Base-by-base conservation (phyloP, 257 asterid species). In the Gentiana dahurica region DNA sequence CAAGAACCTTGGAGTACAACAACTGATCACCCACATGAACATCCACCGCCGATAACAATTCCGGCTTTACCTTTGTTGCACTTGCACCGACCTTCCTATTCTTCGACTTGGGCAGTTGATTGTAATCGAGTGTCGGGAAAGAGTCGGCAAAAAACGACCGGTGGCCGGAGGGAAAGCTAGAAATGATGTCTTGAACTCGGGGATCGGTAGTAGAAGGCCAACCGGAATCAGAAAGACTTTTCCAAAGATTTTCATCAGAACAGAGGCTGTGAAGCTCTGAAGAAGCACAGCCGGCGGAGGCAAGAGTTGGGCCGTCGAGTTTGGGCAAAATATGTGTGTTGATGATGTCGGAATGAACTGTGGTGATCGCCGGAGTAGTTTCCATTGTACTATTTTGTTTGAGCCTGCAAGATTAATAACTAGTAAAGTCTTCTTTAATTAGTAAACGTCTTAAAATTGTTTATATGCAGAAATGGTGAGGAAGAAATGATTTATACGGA, bases 231-330 rank as follows among this genome's bases (percentile, higher is more conserved):
- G 94, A 81, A 51, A 84, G 61, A 6, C 55, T 49, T 62, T 65
- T 72, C 94, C 96, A 87, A 36, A 87, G 81, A 2, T 46, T 45
- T 12, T 87, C 79, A 43, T 73, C 77, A 8, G 61, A 53, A 57
- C 92, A 81, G 3, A 87, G 70, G 12, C 64, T 63, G 60, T 68
- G 68, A 3, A 81, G 51, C 3, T 71, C 59, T 0, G 75, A 54
- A 62, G 85, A 77, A 15, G 81, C 72, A 53, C 75, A 75, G 72
- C 71, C 63, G 51, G 92, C 47, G 57, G 89, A 64, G 68, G 94
- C 82, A n/a, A 87, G 96, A 3, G 84, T 64, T 36, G 74, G 75
- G 53, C 92, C 92, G 65, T 87, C 96, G 38, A 87, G 85, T 50
- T 78, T 68, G 53, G 71, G 77, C 34, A 87, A 61, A 51, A 87